These are phyloP conservation scores for Ustilago loliicola DNA, from an alignment of 1,284 basidiomycete genomes.

Conservation along the genomic window DNA sequence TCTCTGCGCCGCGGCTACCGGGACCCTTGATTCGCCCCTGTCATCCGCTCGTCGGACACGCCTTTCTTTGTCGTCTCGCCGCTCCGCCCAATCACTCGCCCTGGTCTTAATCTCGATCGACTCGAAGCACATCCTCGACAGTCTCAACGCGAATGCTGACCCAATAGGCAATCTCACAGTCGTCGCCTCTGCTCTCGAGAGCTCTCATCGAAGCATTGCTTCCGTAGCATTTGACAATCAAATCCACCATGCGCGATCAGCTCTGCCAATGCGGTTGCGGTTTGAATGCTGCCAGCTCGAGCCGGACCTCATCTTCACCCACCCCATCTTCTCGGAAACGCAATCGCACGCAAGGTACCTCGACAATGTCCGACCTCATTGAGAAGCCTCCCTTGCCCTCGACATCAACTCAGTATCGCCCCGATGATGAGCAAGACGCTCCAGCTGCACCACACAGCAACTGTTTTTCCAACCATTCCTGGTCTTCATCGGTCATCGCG, in stretches of 20 bases:
- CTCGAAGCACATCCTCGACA: background rate
- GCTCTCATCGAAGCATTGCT: conserved; percentile 2
- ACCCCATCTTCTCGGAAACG: background rate
- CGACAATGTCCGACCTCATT: background rate
- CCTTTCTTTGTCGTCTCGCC: background rate
- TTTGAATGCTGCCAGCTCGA: conserved; percentile 34
- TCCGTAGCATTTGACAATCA: background rate
- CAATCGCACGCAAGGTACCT: background rate
- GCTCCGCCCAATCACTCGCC: background rate
- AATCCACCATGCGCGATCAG: conserved; percentile 19
- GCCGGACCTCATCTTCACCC: conserved; percentile 1
- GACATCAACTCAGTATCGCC: background rate
- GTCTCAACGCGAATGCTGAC: conserved; percentile 6
- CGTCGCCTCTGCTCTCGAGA: background rate
- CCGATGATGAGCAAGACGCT: background rate
- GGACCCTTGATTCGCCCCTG: too few species aligned
- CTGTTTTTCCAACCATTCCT: background rate
- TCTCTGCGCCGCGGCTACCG: too few species aligned
- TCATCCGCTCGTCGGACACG: background rate
- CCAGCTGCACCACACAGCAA: background rate
- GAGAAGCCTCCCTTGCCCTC: background rate
- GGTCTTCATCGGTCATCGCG: too few species aligned
- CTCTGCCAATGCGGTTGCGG: conserved; percentile 35
- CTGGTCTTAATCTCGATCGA: background rate
- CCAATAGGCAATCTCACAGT: background rate